Evolutionary conservation across 1,139 yeast species (phyloP).

Genomic region (Hemisphaericaspora xylofermentans): DNA sequence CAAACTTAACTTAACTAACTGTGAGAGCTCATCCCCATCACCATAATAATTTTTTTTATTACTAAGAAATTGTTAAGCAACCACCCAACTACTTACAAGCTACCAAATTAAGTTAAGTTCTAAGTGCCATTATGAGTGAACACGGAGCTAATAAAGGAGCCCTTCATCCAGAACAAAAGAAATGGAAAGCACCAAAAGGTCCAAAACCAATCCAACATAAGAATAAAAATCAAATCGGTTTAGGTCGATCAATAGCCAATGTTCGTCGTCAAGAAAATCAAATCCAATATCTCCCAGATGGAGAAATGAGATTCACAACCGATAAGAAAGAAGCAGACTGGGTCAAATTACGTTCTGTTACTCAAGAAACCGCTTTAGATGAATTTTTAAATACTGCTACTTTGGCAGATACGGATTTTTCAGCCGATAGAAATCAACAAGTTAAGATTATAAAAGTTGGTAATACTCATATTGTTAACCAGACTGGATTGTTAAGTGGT

Average conservation of each 20-base stretch:
- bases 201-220: slow-evolving; percentile 87
- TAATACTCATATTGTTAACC: slow-evolving; percentile 50
- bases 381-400: slow-evolving; percentile 94
- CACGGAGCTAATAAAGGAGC: slow-evolving; percentile 34
- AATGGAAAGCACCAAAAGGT: slow-evolving; percentile 75
- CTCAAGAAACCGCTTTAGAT: slow-evolving; percentile 91
- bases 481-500: slow-evolving; percentile 53
- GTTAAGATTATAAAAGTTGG: slow-evolving; percentile 83
- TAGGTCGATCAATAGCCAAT: slow-evolving; percentile 82
- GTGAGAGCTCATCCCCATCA: no score
- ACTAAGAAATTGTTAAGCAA: not conserved
- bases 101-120: not conserved
- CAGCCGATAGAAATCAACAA: slow-evolving; percentile 83
- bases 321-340: slow-evolving; percentile 82
- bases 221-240: slow-evolving; percentile 79
- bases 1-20: no score
- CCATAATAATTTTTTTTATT: no score
- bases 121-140: slow-evolving; percentile 3
- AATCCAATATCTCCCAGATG: slow-evolving; percentile 75
- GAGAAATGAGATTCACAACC: slow-evolving; percentile 80
- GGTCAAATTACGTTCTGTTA: slow-evolving; percentile 89
- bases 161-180: slow-evolving; percentile 49
- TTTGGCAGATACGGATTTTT: slow-evolving; percentile 92
- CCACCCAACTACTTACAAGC: not conserved
- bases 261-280: slow-evolving; percentile 69